Percentiles rank a stretch among this genome's conserved stretches.
phyloP scores from a whole-genome alignment of 768 basidiomycete species.

The Strobilomyces dryophilus region DNA sequence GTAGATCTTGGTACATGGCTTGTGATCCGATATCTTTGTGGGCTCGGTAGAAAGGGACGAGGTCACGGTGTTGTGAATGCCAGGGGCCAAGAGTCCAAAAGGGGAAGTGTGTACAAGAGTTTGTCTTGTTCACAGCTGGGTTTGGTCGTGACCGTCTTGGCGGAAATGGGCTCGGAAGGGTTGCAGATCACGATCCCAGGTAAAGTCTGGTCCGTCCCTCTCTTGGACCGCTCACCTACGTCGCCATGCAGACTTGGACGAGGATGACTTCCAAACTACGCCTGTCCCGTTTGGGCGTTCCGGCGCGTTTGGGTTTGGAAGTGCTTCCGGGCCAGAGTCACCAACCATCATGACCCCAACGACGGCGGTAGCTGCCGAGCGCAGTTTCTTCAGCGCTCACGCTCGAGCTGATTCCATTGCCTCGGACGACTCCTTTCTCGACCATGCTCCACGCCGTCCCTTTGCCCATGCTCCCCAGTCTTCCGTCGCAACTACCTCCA shows the following conservation, averaged over 20 bases:
- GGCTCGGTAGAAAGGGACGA: too few species aligned
- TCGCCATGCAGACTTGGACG: constrained; percentile 66
- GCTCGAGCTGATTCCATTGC: constrained; percentile 73
- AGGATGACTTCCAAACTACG: constrained; percentile 62
- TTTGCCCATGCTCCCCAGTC: constrained; percentile 72
- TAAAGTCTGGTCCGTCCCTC: constrained; percentile 11
- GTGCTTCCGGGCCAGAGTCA: constrained; percentile 57
- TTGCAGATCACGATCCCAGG: constrained; percentile 49
- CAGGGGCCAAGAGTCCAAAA: constrained; percentile 16
- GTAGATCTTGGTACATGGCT: too few species aligned
- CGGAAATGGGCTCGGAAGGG: constrained; percentile 34
- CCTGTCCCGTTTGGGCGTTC: constrained; percentile 68
- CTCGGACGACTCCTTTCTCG: constrained; percentile 71
- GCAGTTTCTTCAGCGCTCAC: constrained; percentile 59
- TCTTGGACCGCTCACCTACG: not conserved
- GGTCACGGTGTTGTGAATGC: too few species aligned
- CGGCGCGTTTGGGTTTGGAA: constrained; percentile 45
- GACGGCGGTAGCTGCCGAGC: constrained; percentile 40
- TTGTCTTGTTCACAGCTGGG: not conserved
- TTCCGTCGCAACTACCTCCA: constrained; percentile 54
- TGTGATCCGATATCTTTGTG: too few species aligned
- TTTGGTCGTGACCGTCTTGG: constrained; percentile 2
- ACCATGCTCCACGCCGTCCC: constrained; percentile 52
- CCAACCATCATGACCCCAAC: constrained; percentile 55
- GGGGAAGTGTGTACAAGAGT: not conserved